A percentile compares a stretch with the other conserved stretches of the same genome.
phyloP scores from a whole-genome alignment of 371 early-diverging fungal genomes.

The Haplosporangium sp. region DNA sequence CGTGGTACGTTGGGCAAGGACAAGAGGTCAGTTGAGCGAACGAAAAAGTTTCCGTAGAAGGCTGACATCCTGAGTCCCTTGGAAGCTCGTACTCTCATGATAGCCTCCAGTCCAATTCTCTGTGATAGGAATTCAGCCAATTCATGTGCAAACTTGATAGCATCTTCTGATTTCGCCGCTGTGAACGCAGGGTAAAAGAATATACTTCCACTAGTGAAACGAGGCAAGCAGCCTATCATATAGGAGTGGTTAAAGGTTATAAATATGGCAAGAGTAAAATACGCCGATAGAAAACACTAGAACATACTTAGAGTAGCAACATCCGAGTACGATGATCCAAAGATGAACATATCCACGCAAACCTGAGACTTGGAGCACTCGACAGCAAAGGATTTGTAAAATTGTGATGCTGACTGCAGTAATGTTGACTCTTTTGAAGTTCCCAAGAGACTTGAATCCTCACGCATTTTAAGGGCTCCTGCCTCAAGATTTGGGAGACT shows the following conservation, averaged over 20 bases:
- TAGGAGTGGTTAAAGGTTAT: neutral
- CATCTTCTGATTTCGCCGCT: constrained; percentile 88
- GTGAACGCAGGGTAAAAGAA: constrained; percentile 97
- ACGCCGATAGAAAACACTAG: neutral
- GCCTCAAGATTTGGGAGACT: constrained; percentile 85
- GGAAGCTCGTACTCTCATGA: constrained; percentile 94
- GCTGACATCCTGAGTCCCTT: constrained; percentile 87
- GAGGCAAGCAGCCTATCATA: constrained; percentile 17
- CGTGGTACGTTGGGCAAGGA: constrained; percentile 96
- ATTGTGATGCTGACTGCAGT: constrained; percentile 83
- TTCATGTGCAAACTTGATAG: constrained; percentile 90
- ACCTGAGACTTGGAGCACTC: constrained; percentile 94
- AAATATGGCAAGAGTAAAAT: neutral
- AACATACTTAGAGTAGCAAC: constrained; percentile 87
- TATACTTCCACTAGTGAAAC: constrained; percentile 94
- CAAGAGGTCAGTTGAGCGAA: constrained; percentile 94
- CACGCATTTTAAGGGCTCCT: constrained; percentile 86
- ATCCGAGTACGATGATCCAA: constrained; percentile 93
- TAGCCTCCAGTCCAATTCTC: constrained; percentile 94
- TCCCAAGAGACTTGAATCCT: constrained; percentile 88
- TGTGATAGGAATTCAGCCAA: constrained; percentile 85
- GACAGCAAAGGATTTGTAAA: constrained; percentile 96
- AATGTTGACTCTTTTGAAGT: constrained; percentile 89
- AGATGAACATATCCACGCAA: constrained; percentile 93
- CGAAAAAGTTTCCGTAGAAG: constrained; percentile 97